Conservation (phyloP, 73 alveolate genomes). For the Symbiodinium natans region DNA sequence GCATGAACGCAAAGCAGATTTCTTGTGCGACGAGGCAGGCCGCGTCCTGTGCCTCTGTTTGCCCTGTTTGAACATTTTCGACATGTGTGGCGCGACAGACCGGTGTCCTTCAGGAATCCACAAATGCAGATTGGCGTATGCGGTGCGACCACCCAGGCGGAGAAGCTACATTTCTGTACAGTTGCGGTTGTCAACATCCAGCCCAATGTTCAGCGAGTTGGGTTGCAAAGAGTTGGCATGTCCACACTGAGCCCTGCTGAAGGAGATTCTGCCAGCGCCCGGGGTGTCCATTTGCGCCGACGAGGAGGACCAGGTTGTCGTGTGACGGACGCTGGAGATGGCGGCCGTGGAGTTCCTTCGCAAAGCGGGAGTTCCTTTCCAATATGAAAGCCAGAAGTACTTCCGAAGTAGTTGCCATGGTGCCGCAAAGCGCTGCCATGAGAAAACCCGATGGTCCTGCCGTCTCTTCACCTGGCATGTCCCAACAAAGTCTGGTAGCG, state of each 20-base stretch:
- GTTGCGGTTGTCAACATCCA: neutral
- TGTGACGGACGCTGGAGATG: conserved; percentile 20
- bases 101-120: conserved; percentile 14
- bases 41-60: neutral
- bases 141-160: conserved; percentile 50
- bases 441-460: neutral
- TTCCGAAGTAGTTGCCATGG: neutral
- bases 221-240: neutral
- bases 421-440: neutral
- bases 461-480: neutral
- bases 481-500: neutral
- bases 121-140: conserved; percentile 21
- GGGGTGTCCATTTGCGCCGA: conserved; percentile 40
- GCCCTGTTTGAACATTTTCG: too few relatives aligned
- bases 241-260: too few relatives aligned
- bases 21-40: conserved; percentile 55
- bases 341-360: too few relatives aligned
- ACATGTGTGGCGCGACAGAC: neutral
- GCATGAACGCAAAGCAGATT: conserved; percentile 66
- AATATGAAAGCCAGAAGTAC: too few relatives aligned
- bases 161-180: neutral
- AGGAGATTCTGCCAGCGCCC: conserved; percentile 36
- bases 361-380: too few relatives aligned
- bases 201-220: neutral
- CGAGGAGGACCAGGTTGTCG: neutral